phyloP scores from a whole-genome alignment of 2,329 filamentous ascomycete genomes.

The Orbilia blumenaviensis region DNA sequence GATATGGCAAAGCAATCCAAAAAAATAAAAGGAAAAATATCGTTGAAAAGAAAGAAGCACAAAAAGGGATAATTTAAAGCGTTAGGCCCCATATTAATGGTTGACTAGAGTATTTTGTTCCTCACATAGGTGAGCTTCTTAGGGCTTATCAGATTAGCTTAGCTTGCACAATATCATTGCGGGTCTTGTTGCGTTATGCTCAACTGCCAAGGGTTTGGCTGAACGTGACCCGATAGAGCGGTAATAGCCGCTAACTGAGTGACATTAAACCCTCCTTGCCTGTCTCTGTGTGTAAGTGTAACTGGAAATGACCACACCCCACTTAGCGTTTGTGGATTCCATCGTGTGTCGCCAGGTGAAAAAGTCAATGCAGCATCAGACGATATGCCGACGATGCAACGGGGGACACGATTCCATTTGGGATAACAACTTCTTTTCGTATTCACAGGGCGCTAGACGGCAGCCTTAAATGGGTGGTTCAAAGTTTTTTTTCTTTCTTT shows the following conservation, averaged over 20 bases:
- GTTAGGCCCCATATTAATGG: too few relatives aligned
- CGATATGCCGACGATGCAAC: background rate
- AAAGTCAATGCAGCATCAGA: background rate
- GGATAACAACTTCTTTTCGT: background rate
- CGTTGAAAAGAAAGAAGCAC: background rate
- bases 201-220: background rate
- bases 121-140: too few relatives aligned
- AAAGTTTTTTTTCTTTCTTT: background rate
- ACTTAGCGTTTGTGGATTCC: constrained; percentile 9
- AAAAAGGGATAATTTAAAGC: background rate
- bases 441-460: constrained; percentile 1
- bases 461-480: background rate
- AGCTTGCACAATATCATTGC: background rate
- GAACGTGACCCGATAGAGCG: constrained; percentile 14
- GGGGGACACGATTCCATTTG: constrained; percentile 6
- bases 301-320: background rate
- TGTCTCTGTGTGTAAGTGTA: background rate
- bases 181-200: background rate
- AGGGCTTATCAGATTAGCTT: constrained; percentile 1
- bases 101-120: too few relatives aligned
- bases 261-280: constrained; percentile 8
- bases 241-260: constrained; percentile 40
- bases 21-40: background rate
- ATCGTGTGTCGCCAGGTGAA: background rate
- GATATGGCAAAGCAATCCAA: background rate